Evolutionary conservation across 1,284 basidiomycete genomes (phyloP), one percentile per base, ranked within the genome.

Genomic region (Ceratobasidium theobromae): DNA sequence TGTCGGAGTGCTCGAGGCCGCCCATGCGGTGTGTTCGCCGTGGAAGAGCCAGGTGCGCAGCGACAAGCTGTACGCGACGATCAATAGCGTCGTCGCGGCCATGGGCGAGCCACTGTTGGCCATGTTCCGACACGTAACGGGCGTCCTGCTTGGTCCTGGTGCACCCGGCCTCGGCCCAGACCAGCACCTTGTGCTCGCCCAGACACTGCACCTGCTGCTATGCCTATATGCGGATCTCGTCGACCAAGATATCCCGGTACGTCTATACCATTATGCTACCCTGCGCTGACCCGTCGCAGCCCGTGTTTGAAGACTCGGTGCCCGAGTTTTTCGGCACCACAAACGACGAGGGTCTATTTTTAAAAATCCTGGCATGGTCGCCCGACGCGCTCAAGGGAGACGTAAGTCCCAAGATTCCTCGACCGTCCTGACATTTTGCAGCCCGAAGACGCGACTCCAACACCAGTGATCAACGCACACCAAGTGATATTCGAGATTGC

Each of bases 171-270:
- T 60, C 18, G 27, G 27, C 4, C 30, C 18, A n/a, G 23, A 48
- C 25, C 45, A 60, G 30, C 57, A 60, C n/a, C 48, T n/a, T 4
- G 72, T 82, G 32, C 77, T 93, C 16, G 86, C 89, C 0, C 88
- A 91, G 72, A 83, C 84, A 0, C 86, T 95, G 79, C 83, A 88
- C 12, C 80, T 92, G 4, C 81, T 97, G 3, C 81, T 93, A 16
- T 92, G 96, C 57, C 84, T 98, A 32, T 99, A 90, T 79, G 89
- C 96, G 73, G 97, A 99, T 76, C 85, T 99, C 67, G 93, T 91
- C 0, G 93, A 91, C 70, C 97, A 99, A 72, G 96, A 99, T 76
- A 80, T 99, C 23, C 95, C 96, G 4, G 57, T 60, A 35, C 27
- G 46, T 49, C 27, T 16, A 38, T 5, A 27, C 23, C 4, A 4